Evolutionary conservation across 768 basidiomycete genomes (phyloP).

Genomic region (Naganishia antarctica): DNA sequence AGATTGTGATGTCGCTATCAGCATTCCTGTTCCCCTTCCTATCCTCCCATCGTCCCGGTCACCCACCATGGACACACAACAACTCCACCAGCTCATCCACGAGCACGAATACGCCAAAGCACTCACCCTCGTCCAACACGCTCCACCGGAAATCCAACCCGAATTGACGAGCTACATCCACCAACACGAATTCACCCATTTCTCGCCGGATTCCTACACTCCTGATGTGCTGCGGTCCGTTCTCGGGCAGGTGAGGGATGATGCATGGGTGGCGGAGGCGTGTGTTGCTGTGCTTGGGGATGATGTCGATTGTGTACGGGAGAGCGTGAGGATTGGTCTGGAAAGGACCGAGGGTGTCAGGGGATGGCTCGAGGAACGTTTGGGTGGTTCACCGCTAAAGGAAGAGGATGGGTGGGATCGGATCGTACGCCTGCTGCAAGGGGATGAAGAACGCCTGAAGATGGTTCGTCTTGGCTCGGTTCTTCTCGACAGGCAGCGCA

Average conservation of each 20-base stretch:
- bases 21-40: too few relatives aligned
- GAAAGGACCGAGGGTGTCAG: slow-evolving; percentile 57
- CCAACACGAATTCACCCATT: slow-evolving; percentile 10
- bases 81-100: neutral
- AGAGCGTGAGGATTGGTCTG: slow-evolving; percentile 63
- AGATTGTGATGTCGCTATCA: neutral
- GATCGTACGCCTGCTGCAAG: slow-evolving; percentile 56
- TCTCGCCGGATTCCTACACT: slow-evolving; percentile 53
- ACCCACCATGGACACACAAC: neutral
- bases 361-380: slow-evolving; percentile 29
- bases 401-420: slow-evolving; percentile 60
- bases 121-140: slow-evolving; percentile 3
- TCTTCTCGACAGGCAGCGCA: slow-evolving; percentile 66
- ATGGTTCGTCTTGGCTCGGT: slow-evolving; percentile 52
- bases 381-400: too few relatives aligned
- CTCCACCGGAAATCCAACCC: neutral
- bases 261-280: slow-evolving; percentile 73
- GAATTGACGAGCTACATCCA: slow-evolving; percentile 10
- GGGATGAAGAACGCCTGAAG: neutral
- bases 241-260: slow-evolving; percentile 59
- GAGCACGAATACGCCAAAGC: neutral
- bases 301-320: slow-evolving; percentile 57
- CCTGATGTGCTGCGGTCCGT: slow-evolving; percentile 53
- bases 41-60: neutral
- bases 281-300: slow-evolving; percentile 65